Percentiles rank a stretch among this genome's conserved stretches.
phyloP scores from a whole-genome alignment of 2,329 filamentous ascomycete genomes.

The Xylaria sp. region DNA sequence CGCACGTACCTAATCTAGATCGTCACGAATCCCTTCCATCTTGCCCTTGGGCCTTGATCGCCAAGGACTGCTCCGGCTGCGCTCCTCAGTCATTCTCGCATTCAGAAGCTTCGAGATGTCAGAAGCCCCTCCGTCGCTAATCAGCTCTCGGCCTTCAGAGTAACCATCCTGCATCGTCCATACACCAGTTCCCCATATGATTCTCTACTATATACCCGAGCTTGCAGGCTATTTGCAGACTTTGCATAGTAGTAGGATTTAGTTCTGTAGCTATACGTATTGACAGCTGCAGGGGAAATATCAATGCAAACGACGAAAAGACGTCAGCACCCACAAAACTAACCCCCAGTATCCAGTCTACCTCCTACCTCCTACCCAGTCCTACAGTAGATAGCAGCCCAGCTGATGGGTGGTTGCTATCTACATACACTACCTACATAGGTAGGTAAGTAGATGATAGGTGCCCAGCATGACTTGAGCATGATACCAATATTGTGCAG shows the following conservation, averaged over 20 bases:
- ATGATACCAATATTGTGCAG: constrained; percentile 30
- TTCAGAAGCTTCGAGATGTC: constrained; percentile 1
- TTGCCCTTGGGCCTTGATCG: constrained; percentile 1
- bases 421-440: background rate
- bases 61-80: too few species aligned
- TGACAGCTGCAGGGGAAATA: constrained; percentile 12
- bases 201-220: background rate
- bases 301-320: constrained; percentile 14
- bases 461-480: constrained; percentile 8
- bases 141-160: constrained; percentile 3
- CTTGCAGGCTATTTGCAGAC: constrained; percentile 5
- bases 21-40: constrained; percentile 1
- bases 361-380: too few species aligned
- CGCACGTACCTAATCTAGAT: constrained; percentile 5
- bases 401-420: constrained; percentile 14
- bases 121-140: constrained; percentile 10
- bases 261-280: background rate
- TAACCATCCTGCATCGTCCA: constrained; percentile 1
- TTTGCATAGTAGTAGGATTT: background rate
- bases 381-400: too few species aligned
- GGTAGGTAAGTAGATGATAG: background rate
- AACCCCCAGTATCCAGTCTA: background rate
- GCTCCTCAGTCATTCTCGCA: background rate
- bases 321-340: constrained; percentile 20
- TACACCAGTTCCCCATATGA: constrained; percentile 1